These are phyloP conservation scores for Tylopilus sp. DNA, from an alignment of 1,284 basidiomycete genomes.

Conservation along the genomic window DNA sequence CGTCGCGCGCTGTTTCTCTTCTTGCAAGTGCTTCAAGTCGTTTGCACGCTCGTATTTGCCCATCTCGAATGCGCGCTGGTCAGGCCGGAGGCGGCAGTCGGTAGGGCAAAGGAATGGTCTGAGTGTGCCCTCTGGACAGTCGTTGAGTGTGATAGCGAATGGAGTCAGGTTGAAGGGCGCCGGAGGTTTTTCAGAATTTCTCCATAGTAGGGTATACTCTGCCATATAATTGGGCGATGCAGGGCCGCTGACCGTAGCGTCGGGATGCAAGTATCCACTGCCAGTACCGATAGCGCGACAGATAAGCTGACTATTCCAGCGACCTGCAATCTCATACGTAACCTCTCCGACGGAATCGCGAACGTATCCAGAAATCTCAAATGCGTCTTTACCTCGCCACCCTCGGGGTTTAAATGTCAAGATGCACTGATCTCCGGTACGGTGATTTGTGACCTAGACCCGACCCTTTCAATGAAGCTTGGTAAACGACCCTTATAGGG, in stretches of 20 bases:
- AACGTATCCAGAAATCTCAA: slow-evolving; percentile 92
- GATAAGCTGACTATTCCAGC: slow-evolving; percentile 96
- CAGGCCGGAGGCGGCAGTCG: slow-evolving; percentile 94
- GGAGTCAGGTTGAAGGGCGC: slow-evolving; percentile 97
- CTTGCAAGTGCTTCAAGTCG: slow-evolving; percentile 86
- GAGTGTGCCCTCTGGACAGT: slow-evolving; percentile 77
- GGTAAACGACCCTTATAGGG: neutral
- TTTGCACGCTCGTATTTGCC: slow-evolving; percentile 95
- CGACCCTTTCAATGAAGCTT: neutral
- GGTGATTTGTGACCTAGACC: slow-evolving; percentile 86
- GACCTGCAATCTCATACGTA: slow-evolving; percentile 92
- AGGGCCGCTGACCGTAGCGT: slow-evolving; percentile 64
- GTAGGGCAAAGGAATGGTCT: slow-evolving; percentile 87
- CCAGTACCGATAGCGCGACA: slow-evolving; percentile 81
- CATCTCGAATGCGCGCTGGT: slow-evolving; percentile 95
- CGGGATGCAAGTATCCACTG: slow-evolving; percentile 79
- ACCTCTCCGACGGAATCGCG: slow-evolving; percentile 73
- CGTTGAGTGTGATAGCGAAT: slow-evolving; percentile 93
- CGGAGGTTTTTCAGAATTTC: slow-evolving; percentile 88
- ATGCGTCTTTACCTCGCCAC: slow-evolving; percentile 94
- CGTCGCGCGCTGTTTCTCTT: slow-evolving; percentile 89
- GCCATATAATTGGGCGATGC: slow-evolving; percentile 60
- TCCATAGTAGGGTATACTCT: slow-evolving; percentile 90
- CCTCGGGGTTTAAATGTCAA: slow-evolving; percentile 97
- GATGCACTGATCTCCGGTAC: slow-evolving; percentile 90